Percentiles rank a stretch among this genome's conserved stretches.
These are phyloP conservation scores for Sarocladium strictum DNA, from an alignment of 2,329 filamentous ascomycete genomes.

Conservation along the genomic window DNA sequence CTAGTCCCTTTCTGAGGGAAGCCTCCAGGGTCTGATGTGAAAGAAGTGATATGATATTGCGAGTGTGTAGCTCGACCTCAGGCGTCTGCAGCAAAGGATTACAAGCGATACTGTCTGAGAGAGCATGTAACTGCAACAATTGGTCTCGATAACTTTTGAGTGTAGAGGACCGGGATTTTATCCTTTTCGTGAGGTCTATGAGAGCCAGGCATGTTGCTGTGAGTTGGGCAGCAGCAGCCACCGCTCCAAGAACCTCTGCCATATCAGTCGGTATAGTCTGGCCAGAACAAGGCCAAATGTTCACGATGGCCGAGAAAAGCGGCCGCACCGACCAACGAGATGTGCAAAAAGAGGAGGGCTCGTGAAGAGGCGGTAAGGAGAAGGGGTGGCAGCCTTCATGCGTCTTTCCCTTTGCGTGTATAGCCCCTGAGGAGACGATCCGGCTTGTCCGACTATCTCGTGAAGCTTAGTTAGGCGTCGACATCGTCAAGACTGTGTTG, in stretches of 20 bases:
- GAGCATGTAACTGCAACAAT: not conserved
- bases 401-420: not conserved
- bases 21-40: not conserved
- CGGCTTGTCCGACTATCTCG: not conserved
- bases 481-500: not conserved
- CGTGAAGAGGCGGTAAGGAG: not conserved
- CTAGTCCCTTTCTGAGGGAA: not conserved
- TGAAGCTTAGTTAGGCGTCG: not conserved
- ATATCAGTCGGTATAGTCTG: not conserved
- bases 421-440: not conserved
- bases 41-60: not conserved
- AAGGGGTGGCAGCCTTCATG: not conserved
- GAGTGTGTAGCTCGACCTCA: not conserved
- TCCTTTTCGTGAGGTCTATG: not conserved
- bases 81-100: not conserved
- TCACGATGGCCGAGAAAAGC: not conserved
- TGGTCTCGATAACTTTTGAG: not conserved
- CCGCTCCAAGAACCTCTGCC: not conserved
- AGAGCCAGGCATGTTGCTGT: not conserved
- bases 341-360: not conserved
- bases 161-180: not conserved
- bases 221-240: conserved; percentile 1
- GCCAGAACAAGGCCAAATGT: not conserved
- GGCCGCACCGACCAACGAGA: not conserved
- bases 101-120: not conserved